A percentile compares a stretch with the other conserved stretches of the same genome.
Evolutionary conservation across 192 early-diverging fungal genomes (phyloP).

Genomic region (Phycomyces blakesleeanus): DNA sequence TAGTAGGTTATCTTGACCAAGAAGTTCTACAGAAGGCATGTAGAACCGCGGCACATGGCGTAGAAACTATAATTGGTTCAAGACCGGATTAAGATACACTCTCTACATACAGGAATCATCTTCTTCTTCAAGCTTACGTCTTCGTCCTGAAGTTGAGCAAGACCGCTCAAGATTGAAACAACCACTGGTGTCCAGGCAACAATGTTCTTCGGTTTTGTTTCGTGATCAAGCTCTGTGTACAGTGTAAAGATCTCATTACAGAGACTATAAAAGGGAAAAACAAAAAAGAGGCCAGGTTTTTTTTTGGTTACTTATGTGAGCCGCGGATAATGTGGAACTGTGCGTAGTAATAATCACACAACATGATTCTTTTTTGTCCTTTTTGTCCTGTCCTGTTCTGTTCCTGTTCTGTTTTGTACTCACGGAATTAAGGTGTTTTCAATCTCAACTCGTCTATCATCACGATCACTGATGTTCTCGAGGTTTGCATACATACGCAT

Average conservation of each 20-base stretch:
- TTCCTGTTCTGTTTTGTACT: slow-evolving; percentile 9
- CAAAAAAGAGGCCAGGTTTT: no score
- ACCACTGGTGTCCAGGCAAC: slow-evolving; percentile 76
- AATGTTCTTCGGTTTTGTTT: slow-evolving; percentile 66
- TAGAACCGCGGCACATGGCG: slow-evolving; percentile 61
- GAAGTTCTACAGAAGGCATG: slow-evolving; percentile 55
- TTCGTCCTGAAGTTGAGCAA: slow-evolving; percentile 64
- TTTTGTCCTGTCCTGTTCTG: no score
- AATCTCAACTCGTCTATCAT: slow-evolving; percentile 34
- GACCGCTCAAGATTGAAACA: slow-evolving; percentile 62
- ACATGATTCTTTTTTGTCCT: no score
- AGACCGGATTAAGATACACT: background rate
- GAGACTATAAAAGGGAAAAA: slow-evolving; percentile 28
- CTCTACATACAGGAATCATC: no score
- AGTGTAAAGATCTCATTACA: slow-evolving; percentile 55
- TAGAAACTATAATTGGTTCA: slow-evolving; percentile 43
- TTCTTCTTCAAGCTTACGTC: slow-evolving; percentile 50
- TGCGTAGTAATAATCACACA: background rate
- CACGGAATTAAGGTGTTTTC: slow-evolving; percentile 42
- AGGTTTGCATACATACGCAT: slow-evolving; percentile 60
- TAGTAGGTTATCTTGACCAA: slow-evolving; percentile 57
- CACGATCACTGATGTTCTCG: slow-evolving; percentile 37
- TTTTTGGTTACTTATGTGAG: background rate
- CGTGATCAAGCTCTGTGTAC: slow-evolving; percentile 65
- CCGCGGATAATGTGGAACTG: background rate